phyloP scores from a whole-genome alignment of 495 filamentous ascomycete species.

The Penicillium taxi region DNA sequence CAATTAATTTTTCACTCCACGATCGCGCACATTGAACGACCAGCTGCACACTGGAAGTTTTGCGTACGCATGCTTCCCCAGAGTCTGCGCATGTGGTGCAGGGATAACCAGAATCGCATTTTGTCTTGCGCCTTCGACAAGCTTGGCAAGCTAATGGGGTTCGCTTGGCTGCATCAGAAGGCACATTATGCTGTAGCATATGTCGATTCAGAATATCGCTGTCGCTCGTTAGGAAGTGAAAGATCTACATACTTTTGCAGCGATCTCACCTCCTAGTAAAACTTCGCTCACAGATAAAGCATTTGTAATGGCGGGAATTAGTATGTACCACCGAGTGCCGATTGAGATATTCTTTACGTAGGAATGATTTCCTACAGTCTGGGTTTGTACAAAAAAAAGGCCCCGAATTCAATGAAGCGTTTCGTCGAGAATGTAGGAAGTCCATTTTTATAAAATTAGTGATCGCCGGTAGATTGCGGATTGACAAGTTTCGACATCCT shows the following conservation, averaged over 20 bases:
- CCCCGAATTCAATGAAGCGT: too few relatives aligned
- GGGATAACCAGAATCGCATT: not conserved
- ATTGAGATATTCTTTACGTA: conserved; percentile 1
- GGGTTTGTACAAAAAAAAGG: not conserved
- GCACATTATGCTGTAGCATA: not conserved
- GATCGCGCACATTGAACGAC: not conserved
- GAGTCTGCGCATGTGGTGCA: not conserved
- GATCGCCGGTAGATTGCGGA: too few relatives aligned
- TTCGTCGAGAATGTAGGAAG: too few relatives aligned
- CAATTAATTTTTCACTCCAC: not conserved
- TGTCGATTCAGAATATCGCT: not conserved
- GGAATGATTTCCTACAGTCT: not conserved
- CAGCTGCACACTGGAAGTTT: not conserved
- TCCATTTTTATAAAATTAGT: too few relatives aligned
- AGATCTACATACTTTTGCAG: not conserved
- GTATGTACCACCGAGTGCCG: not conserved
- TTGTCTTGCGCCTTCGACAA: not conserved
- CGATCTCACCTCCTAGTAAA: not conserved
- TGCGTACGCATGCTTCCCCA: not conserved
- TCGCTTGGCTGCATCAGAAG: not conserved
- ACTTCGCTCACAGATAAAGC: conserved; percentile 1
- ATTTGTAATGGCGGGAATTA: not conserved
- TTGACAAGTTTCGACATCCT: too few relatives aligned
- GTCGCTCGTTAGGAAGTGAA: not conserved
- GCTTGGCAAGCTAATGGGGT: not conserved